Percentiles rank a stretch among this genome's conserved stretches.
phyloP scores from a whole-genome alignment of 176 grass and related monocot species.

The Aechmea fasciata region DNA sequence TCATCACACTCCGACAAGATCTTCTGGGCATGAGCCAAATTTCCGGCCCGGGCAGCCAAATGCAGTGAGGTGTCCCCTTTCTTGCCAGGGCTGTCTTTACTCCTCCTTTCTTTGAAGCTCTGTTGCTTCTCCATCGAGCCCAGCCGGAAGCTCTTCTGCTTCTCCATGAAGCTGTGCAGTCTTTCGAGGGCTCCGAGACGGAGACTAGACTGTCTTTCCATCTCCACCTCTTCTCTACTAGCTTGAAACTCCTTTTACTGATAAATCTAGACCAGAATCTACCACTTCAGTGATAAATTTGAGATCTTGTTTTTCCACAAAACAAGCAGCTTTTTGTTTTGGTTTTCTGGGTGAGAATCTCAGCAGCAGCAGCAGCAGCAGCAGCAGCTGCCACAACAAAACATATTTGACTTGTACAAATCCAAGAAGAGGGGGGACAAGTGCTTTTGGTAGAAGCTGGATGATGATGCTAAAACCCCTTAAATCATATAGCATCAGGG shows the following conservation, averaged over 20 bases:
- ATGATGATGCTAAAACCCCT: no score
- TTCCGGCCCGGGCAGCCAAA: conserved; percentile 74
- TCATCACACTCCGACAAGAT: conserved; percentile 47
- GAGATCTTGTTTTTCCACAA: not conserved
- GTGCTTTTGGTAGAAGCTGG: not conserved
- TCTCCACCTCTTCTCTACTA: conserved; percentile 9
- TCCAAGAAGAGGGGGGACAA: not conserved
- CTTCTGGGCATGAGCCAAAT: conserved; percentile 42
- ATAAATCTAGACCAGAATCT: not conserved
- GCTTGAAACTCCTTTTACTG: not conserved
- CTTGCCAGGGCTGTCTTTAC: conserved; percentile 73
- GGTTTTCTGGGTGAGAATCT: not conserved
- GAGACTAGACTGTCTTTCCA: conserved; percentile 47
- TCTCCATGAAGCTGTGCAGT: conserved; percentile 48
- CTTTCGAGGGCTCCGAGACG: conserved; percentile 31
- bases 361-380: no score
- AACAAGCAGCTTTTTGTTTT: no score
- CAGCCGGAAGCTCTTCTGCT: conserved; percentile 52
- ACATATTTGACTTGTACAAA: not conserved
- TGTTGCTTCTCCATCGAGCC: conserved; percentile 25
- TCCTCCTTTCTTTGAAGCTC: conserved; percentile 66
- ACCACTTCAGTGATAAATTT: not conserved
- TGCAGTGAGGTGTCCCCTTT: conserved; percentile 62
- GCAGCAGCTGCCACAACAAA: not conserved
- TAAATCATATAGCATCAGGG: no score